Percentiles rank a stretch among this genome's conserved stretches.
Evolutionary conservation across 202 grass and related monocot species (phyloP).

Genomic region (Carex arenaria): DNA sequence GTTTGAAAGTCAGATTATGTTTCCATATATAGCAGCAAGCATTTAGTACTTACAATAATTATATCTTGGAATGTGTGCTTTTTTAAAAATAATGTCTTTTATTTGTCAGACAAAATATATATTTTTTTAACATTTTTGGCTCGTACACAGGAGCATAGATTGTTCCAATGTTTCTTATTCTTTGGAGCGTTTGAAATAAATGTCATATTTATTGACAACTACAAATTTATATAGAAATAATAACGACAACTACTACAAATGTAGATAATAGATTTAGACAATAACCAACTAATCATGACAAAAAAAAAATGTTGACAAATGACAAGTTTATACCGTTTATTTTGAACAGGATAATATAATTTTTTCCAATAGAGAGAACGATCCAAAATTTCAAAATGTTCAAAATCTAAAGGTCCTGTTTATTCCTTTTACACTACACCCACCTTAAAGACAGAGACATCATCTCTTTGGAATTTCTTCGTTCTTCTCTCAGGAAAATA

Average conservation of each 20-base stretch:
- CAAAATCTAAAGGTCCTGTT: background rate
- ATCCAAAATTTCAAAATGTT: background rate
- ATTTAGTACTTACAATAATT: background rate
- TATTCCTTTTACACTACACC: background rate
- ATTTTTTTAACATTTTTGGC: background rate
- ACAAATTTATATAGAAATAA: too few species aligned
- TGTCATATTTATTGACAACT: too few species aligned
- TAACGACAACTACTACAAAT: too few species aligned
- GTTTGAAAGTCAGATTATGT: background rate
- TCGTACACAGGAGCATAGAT: background rate
- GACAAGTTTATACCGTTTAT: background rate
- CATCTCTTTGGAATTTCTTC: background rate
- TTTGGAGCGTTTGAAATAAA: too few species aligned
- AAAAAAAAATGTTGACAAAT: background rate
- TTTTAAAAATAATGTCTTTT: background rate
- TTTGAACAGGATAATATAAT: background rate
- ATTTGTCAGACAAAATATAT: background rate
- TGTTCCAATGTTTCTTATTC: background rate
- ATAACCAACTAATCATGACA: too few species aligned
- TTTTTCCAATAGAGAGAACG: too few species aligned
- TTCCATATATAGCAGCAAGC: background rate
- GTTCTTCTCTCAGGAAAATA: background rate
- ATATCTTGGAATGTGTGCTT: background rate
- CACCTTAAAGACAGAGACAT: background rate
- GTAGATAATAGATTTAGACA: too few species aligned